phyloP scores from a whole-genome alignment of 2,329 filamentous ascomycete species.

The Akanthomyces lecanii region DNA sequence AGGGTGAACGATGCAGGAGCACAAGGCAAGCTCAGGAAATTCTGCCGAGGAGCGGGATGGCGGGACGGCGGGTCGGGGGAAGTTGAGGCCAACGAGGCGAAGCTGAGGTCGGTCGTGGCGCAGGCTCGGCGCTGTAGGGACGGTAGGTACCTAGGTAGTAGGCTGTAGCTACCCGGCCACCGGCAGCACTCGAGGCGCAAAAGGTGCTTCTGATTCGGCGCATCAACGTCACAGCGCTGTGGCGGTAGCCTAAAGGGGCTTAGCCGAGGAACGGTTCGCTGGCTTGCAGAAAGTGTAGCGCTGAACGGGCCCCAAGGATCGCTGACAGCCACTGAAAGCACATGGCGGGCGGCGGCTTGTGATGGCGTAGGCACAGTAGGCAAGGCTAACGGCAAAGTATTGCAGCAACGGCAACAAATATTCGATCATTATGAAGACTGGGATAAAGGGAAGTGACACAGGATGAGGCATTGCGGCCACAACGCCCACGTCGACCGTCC shows the following conservation, averaged over 20 bases:
- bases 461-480: too few species aligned
- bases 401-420: too few species aligned
- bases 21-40: neutral
- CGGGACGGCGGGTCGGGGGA: neutral
- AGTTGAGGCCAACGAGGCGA: conserved; percentile 11
- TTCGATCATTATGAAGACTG: too few species aligned
- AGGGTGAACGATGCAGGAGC: neutral
- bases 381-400: too few species aligned
- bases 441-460: too few species aligned
- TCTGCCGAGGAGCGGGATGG: neutral
- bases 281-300: neutral
- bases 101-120: neutral
- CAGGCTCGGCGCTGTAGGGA: neutral
- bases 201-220: neutral
- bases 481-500: too few species aligned
- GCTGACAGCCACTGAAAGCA: too few species aligned
- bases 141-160: neutral
- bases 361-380: too few species aligned
- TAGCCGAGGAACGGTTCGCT: neutral
- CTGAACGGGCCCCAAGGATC: neutral
- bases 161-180: too few species aligned
- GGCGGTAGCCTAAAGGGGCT: neutral
- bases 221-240: conserved; percentile 1
- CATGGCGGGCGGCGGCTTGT: neutral
- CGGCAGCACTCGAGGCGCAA: too few species aligned